Conservation (phyloP, 352 stramenopile species). For the Phytophthora vignae region DNA sequence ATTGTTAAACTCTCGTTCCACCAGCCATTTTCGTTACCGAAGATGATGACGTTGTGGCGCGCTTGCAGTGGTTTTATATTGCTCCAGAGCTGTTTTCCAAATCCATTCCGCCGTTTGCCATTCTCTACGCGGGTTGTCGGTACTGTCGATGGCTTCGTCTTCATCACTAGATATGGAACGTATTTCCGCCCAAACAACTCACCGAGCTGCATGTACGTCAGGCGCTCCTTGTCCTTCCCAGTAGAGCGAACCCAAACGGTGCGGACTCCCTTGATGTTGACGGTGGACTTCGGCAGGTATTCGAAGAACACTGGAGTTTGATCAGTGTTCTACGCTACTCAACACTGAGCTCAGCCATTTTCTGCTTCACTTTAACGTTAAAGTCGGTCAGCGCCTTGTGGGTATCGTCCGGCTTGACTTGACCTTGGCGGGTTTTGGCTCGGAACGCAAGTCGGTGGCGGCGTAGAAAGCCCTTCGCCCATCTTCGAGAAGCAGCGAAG, state of each 20-base stretch:
- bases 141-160: neutral
- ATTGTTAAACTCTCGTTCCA: constrained; percentile 1
- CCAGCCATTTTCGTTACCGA: neutral
- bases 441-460: neutral
- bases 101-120: neutral
- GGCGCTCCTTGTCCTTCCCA: constrained; percentile 16
- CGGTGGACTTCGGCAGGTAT: constrained; percentile 12
- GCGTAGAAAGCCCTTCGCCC: constrained; percentile 16
- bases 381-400: neutral
- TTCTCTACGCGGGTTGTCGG: neutral
- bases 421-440: neutral
- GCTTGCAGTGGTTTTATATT: constrained; percentile 1
- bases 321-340: constrained; percentile 26
- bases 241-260: constrained; percentile 14
- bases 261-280: constrained; percentile 1
- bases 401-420: neutral
- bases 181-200: neutral
- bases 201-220: constrained; percentile 25
- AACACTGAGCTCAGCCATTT: neutral
- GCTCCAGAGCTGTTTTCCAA: neutral
- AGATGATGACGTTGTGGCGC: constrained; percentile 5
- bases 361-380: neutral
- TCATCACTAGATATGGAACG: neutral
- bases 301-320: constrained; percentile 29
- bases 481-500: neutral